These are phyloP conservation scores for Strobilomyces echinocephalus DNA, from an alignment of 768 basidiomycete species.

Conservation along the genomic window DNA sequence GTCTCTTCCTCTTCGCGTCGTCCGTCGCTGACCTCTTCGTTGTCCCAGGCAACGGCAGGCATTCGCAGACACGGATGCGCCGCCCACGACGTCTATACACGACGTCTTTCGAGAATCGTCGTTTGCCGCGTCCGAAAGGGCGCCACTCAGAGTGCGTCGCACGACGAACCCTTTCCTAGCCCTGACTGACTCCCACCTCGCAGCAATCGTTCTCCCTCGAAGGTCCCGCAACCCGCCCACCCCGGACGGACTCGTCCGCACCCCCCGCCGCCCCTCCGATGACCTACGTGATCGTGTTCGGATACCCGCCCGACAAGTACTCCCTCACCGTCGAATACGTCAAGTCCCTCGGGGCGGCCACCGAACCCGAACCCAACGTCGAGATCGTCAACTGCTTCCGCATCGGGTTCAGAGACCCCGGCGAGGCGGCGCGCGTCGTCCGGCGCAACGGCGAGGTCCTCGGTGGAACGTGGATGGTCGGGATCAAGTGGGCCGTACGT, in stretches of 20 bases:
- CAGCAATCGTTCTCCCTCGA: slow-evolving; percentile 23
- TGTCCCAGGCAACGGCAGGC: slow-evolving; percentile 52
- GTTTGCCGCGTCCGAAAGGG: slow-evolving; percentile 28
- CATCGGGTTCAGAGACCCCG: slow-evolving; percentile 66
- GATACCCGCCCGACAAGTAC: slow-evolving; percentile 82
- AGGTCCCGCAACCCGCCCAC: slow-evolving; percentile 10
- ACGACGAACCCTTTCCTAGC: no score
- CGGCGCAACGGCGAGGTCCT: slow-evolving; percentile 80
- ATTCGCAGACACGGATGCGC: slow-evolving; percentile 73
- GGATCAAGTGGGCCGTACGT: slow-evolving; percentile 81
- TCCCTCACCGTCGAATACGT: slow-evolving; percentile 70
- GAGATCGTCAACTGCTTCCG: slow-evolving; percentile 79
- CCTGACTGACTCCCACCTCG: background rate
- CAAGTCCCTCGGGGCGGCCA: slow-evolving; percentile 64
- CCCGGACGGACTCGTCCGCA: slow-evolving; percentile 20
- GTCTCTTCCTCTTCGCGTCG: slow-evolving; percentile 1
- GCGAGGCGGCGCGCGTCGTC: slow-evolving; percentile 74
- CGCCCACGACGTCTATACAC: slow-evolving; percentile 68
- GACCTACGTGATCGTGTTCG: slow-evolving; percentile 74
- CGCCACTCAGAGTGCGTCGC: slow-evolving; percentile 19
- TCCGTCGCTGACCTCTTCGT: slow-evolving; percentile 3
- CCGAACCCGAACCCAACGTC: slow-evolving; percentile 60
- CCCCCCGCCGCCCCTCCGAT: slow-evolving; percentile 36
- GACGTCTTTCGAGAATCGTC: slow-evolving; percentile 61
- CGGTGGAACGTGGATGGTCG: slow-evolving; percentile 75